phyloP scores from a whole-genome alignment of 805 yeast species.

The Pichia exigua region DNA sequence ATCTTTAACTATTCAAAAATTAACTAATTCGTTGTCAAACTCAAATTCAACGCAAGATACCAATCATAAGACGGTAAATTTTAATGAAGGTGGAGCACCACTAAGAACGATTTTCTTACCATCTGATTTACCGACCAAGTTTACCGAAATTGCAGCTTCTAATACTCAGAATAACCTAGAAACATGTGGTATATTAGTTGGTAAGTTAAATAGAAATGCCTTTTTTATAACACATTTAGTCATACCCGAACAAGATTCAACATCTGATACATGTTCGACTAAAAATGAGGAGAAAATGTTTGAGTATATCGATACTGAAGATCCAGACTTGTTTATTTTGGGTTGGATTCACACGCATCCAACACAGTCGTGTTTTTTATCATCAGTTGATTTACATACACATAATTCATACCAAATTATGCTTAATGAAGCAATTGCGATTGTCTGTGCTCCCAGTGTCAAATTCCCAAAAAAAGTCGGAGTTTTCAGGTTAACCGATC shows the following conservation, averaged over 20 bases:
- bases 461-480: constrained; percentile 40
- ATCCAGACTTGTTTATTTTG: constrained; percentile 42
- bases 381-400: constrained; percentile 61
- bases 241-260: constrained; percentile 56
- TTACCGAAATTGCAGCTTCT: constrained; percentile 37
- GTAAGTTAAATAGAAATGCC: constrained; percentile 51
- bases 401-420: constrained; percentile 61
- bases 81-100: constrained; percentile 51
- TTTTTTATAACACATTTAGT: constrained; percentile 55
- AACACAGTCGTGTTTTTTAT: constrained; percentile 61
- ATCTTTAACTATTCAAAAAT: neutral
- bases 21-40: neutral
- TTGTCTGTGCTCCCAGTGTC: constrained; percentile 53
- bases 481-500: constrained; percentile 54
- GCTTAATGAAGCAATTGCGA: constrained; percentile 63
- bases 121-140: constrained; percentile 31
- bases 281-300: constrained; percentile 52
- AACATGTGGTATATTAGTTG: constrained; percentile 63
- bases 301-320: constrained; percentile 45
- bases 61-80: constrained; percentile 33
- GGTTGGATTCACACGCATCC: constrained; percentile 79
- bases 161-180: constrained; percentile 48
- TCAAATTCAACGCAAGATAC: constrained; percentile 8
- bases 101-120: constrained; percentile 48
- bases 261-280: constrained; percentile 56